Base-by-base conservation (phyloP, 2,329 filamentous ascomycete genomes). In the Ceratocystis diversiconidia region DNA sequence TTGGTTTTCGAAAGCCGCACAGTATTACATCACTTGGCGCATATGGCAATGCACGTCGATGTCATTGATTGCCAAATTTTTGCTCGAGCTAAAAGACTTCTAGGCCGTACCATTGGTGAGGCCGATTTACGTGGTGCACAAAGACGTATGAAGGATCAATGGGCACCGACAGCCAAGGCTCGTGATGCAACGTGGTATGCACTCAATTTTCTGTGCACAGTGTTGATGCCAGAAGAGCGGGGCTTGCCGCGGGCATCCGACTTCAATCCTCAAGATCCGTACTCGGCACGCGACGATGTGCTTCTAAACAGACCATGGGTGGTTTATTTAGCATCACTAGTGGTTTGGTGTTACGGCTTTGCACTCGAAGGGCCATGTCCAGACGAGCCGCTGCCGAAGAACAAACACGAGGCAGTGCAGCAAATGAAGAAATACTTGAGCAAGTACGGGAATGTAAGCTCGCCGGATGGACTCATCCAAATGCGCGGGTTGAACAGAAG, bases 41-140 rank as follows among this genome's bases (percentile, higher is more conserved):
- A 97, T 74, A 96, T 99, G 90, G 90, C 91, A 2, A 96, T 96
- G 82, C 91, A 97, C 72, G 91, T 95, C 28, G 92, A 97, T 72
- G 90, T 97, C 64, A 89, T 95, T n/a, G 92, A 97, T 74, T 92
- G 91, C 71, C 92, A 97, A 75, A 95, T 97, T 69, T 96, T 94
- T 74, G 94, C 92, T 4, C 86, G 92, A 7, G 90, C 92, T 1
- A 89, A 87, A 70, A 82, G 92, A 36, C 81, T 96, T 1, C 83
- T 97, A 3, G 92, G 94, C 25, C 85, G 92, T 60, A 86, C 87
- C 0, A 95, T 97, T 68, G 91, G 89, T 0, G 80, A 84, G 1
- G 85, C 89, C 68, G 94, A 97, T 75, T 86, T 94, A 66, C 85
- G 81, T 69, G 87, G 85, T 62, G 90, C 90, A 2, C 85, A 89